Evolutionary conservation across 805 yeast species (phyloP), one percentile per base, ranked within the genome.

Genomic region (Nakazawaea populi): DNA sequence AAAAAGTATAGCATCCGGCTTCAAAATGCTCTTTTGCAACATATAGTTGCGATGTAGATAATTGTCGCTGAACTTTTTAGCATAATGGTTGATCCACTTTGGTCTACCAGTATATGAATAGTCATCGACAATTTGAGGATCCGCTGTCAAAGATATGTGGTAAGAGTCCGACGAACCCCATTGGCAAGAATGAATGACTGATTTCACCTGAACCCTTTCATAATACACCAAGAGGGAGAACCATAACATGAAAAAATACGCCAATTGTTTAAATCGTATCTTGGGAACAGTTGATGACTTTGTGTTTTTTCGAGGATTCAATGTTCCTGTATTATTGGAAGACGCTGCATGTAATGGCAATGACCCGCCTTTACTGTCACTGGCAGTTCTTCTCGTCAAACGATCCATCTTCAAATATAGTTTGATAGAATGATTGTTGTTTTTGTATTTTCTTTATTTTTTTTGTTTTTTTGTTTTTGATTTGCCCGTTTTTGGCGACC

Each of bases 41-140:
- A 78, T 76, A 75, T 88, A 82, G 64, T 92, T 90, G 49, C 90
- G 75, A 55, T 79, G 83, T 58, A 89, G 83, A 60, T 89, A 91
- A 56, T 86, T 82, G 63, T 94, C 99, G 12, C 87, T 74, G 39
- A 89, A 61, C 52, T 71, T 65, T 55, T 77, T 74, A 1, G 94
- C 79, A n/a, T 88, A 55, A 56, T 70, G 74, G 62, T 77, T 76
- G 28, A 79, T 63, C 3, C 71, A 29, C 41, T 69, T 55, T 18
- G 84, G 80, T 58, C 90, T 70, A 3, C 77, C 82, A 1, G 96
- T 96, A 63, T 94, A 94, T 0, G 98, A 87, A 65, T 87, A 80
- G 29, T 75, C 85, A 62, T 94, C 99, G 60, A 94, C 85, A 42
- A 94, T 74, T 65, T 94, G 99, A 0, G 99, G 99, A 62, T 94